Evolutionary conservation across 2,329 filamentous ascomycete genomes (phyloP).

Genomic region (Botryotinia calthae): DNA sequence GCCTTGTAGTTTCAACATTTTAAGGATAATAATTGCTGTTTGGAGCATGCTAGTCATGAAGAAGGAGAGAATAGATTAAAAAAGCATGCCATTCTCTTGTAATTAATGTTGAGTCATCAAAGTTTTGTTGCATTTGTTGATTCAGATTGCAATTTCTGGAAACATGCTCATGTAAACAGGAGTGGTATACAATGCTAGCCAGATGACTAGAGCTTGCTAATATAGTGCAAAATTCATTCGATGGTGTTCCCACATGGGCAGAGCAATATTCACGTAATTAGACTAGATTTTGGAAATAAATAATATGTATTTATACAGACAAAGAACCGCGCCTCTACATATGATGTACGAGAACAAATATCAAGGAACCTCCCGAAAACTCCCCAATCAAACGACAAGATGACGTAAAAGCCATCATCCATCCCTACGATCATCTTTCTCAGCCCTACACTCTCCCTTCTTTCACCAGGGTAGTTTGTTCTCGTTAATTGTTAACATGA

Average conservation of each 20-base stretch:
- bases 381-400: background rate
- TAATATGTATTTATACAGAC: background rate
- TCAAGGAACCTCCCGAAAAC: background rate
- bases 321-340: background rate
- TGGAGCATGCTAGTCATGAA: background rate
- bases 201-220: background rate
- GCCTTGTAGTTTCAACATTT: no score
- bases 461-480: no score
- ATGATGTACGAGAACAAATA: background rate
- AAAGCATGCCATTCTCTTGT: background rate
- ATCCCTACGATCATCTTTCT: background rate
- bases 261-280: background rate
- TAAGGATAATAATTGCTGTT: background rate
- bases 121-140: no score
- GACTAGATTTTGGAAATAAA: background rate
- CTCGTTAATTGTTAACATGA: background rate
- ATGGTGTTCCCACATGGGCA: background rate
- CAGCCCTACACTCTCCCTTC: background rate
- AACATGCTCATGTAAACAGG: background rate
- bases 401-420: background rate
- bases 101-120: no score
- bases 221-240: background rate
- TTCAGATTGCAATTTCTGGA: no score
- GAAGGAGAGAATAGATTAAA: background rate
- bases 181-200: background rate